Conservation (phyloP, 2,329 filamentous ascomycete genomes). For the Bipolaris victoriae region DNA sequence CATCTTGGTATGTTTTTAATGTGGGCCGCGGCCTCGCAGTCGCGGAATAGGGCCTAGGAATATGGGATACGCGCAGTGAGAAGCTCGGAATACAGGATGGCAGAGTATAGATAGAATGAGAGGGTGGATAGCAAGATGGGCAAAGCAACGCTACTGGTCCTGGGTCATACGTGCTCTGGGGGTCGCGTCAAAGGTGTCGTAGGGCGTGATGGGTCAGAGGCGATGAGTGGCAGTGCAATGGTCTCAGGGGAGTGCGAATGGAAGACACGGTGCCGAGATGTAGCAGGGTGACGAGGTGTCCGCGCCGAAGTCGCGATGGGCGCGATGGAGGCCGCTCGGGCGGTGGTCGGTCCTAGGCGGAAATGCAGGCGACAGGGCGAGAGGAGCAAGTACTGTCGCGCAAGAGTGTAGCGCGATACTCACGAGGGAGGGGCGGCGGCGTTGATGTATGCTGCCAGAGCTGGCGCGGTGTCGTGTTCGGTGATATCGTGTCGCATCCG, state of each 20-base stretch:
- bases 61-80: constrained; percentile 6
- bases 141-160: constrained; percentile 15
- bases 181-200: constrained; percentile 10
- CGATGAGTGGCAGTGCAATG: constrained; percentile 8
- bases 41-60: constrained; percentile 7
- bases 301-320: constrained; percentile 29
- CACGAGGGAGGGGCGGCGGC: constrained; percentile 21
- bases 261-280: constrained; percentile 1
- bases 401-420: constrained; percentile 33
- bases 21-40: constrained; percentile 23
- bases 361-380: constrained; percentile 31
- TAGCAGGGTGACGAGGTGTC: constrained; percentile 19
- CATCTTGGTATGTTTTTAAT: constrained; percentile 58
- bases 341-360: constrained; percentile 35
- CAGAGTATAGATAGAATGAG: constrained; percentile 10
- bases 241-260: constrained; percentile 1
- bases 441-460: constrained; percentile 24
- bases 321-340: constrained; percentile 25
- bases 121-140: constrained; percentile 4
- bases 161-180: constrained; percentile 23
- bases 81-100: constrained; percentile 12
- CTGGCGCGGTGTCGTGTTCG: constrained; percentile 35
- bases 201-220: constrained; percentile 2
- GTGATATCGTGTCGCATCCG: constrained; percentile 45
- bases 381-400: constrained; percentile 18